These are phyloP conservation scores for Aschersonia sp. DNA, from an alignment of 2,329 filamentous ascomycete species.

Conservation along the genomic window DNA sequence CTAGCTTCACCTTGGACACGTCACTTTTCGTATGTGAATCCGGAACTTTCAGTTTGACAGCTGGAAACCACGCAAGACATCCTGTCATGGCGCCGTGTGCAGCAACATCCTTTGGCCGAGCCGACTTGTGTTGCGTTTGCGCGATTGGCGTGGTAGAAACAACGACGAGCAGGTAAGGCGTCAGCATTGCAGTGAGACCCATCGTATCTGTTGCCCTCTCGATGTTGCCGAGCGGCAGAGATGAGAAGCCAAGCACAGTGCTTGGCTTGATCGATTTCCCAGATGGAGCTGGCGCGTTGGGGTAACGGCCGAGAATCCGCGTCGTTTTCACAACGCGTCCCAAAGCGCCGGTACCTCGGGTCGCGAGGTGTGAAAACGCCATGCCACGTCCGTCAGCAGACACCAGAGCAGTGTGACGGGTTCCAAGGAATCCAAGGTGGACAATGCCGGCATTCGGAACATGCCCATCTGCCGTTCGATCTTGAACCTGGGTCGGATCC, in stretches of 20 bases:
- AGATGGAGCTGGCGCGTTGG: constrained; percentile 45
- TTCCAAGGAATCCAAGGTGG: constrained; percentile 90
- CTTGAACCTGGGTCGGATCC: constrained; percentile 47
- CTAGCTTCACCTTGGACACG: constrained; percentile 71
- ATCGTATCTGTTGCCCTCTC: constrained; percentile 77
- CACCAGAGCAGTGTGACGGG: constrained; percentile 81
- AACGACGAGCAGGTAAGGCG: constrained; percentile 87
- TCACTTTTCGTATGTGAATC: constrained; percentile 52
- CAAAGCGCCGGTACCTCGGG: constrained; percentile 74
- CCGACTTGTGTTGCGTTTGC: constrained; percentile 89
- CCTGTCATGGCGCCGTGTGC: constrained; percentile 88
- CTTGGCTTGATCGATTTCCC: constrained; percentile 73
- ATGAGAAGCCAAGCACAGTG: constrained; percentile 82
- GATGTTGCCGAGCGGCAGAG: constrained; percentile 84
- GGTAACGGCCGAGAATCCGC: constrained; percentile 82
- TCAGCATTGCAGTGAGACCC: constrained; percentile 88
- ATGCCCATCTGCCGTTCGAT: constrained; percentile 67
- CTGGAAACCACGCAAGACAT: constrained; percentile 92
- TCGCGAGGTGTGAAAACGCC: constrained; percentile 95
- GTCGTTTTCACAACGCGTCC: constrained; percentile 79
- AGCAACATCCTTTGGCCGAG: constrained; percentile 77
- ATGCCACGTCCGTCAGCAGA: constrained; percentile 92
- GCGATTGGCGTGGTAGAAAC: constrained; percentile 94
- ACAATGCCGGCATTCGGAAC: constrained; percentile 62
- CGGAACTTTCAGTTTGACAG: constrained; percentile 74